Evolutionary conservation across 1,284 basidiomycete genomes (phyloP), one percentile per base, ranked within the genome.

Genomic region (Neotropicomus parvogracilis): DNA sequence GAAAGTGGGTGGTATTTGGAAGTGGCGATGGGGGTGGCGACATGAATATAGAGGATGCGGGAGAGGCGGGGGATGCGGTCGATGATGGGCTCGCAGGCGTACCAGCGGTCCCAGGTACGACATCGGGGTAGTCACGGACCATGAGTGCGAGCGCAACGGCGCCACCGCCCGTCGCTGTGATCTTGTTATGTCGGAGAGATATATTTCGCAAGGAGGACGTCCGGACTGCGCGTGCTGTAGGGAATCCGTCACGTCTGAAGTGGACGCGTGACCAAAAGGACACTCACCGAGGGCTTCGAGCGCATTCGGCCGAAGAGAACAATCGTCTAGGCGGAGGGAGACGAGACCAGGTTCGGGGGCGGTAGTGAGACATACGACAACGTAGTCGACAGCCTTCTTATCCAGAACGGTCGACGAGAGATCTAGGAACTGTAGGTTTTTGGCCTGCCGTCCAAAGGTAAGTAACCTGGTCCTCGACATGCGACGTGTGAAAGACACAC

Each of bases 71-170:
- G 16, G 57, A 54, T 0, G 53, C 37, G 17, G 52, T 33, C 7
- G 66, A 58, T 11, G 57, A 46, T 21, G 56, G 44, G 17, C 32
- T 52, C 3, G 21, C 12, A 4, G 57, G 48, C 7, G 17, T 26
- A 28, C 31, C 11, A 11, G 47, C 13, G 3, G 28, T 19, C 1
- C 32, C 43, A n/a, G 80, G 75, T 39, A 83, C 74, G 40, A 82
- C 75, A 58, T 94, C 90, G 4, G 91, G 90, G 62, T 95, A 97
- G 67, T 97, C 94, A 48, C 89, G 83, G 54, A 97, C 92, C 90
- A 97, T 95, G 43, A 95, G 77, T 0, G 93, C 92, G n/a, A 97
- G 75, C 0, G 91, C 87, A 3, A 97, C 91, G 2, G 88, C 91
- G 19, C 91, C 91, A 1, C 87, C 91, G 14, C 91, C 91, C 0